Base-by-base conservation (phyloP, 768 basidiomycete species). In the Agaricus subrufescens region DNA sequence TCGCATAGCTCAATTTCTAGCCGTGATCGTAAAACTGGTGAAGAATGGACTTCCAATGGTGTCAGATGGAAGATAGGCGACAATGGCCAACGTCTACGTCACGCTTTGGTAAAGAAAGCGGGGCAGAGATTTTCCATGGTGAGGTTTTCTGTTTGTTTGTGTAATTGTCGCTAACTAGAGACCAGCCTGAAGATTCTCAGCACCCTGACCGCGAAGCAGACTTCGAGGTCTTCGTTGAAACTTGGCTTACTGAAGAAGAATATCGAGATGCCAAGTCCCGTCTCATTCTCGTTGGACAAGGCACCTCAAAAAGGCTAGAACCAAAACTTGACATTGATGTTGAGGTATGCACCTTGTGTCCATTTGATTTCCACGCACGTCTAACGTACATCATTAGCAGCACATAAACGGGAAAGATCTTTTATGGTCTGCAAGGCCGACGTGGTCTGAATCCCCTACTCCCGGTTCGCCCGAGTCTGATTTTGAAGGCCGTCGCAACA, bases 241-340 rank as follows among this genome's bases (percentile, higher is more conserved):
- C 75, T 19, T 93, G 90, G 90, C 75, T 90, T 52, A 83, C 83
- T 10, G 89, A 91, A 54, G 86, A 84, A 55, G 84, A 89, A 61
- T 86, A 88, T 66, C 73, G 76, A 49, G 75, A 76, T 47, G 85
- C 86, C 1, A 89, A 89, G 60, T 75, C 77, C 15, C 74, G 76
- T 40, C 78, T 77, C 54, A 73, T 82, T 38, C 67, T 91, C 15
- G 84, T 82, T 15, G 89, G 87, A 87, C 88, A 89, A 64, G 86
- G 89, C 58, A 70, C 75, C 14, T 74, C 75, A 25, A 75, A 73
- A 55, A 66, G 71, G 10, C 69, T 73, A 37, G 81, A 81, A 62
- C 73, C 78, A 34, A 70, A 68, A 14, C 67, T 75, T 9, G 68
- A 75, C 1, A 63, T 70, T 38, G 75, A 80, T 54, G 69, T 70